These are phyloP conservation scores for Chaetomidium leptoderma DNA, from an alignment of 495 filamentous ascomycete genomes.

Conservation along the genomic window DNA sequence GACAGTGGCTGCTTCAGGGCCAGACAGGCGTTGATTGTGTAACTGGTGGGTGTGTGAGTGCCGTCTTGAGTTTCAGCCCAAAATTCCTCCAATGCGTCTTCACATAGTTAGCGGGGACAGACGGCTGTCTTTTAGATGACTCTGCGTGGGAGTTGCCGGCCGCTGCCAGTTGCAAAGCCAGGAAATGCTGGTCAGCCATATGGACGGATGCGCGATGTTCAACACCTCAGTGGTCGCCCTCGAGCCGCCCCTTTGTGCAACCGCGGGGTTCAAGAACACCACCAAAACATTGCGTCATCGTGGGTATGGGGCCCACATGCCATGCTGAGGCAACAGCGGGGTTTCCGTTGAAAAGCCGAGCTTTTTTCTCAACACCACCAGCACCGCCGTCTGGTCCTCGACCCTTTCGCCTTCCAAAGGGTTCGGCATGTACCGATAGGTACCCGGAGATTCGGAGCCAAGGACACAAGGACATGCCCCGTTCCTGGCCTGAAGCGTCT, in stretches of 20 bases:
- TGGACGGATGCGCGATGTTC: no score
- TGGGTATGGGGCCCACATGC: conserved; percentile 5
- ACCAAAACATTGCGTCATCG: conserved; percentile 20
- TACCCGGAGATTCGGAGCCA: not conserved
- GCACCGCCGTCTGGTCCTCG: no score
- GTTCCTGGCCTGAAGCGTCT: conserved; percentile 8
- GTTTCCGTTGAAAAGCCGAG: not conserved
- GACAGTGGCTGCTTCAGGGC: conserved; percentile 1
- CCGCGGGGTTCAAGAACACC: conserved; percentile 2
- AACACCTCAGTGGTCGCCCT: no score
- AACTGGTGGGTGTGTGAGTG: not conserved
- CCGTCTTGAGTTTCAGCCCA: no score
- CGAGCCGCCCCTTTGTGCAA: not conserved
- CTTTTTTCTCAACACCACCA: no score
- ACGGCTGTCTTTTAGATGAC: not conserved
- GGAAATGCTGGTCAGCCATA: no score
- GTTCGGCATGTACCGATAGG: no score
- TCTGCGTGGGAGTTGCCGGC: no score
- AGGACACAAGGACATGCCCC: not conserved
- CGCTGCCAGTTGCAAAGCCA: no score
- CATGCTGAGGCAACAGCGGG: conserved; percentile 11
- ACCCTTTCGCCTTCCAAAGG: no score
- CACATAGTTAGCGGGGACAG: no score
- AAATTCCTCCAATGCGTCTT: no score
- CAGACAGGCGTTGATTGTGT: not conserved